Percentiles rank a stretch among this genome's conserved stretches.
These are phyloP conservation scores for Penicillium samsonianum DNA, from an alignment of 495 filamentous ascomycete species.

Conservation along the genomic window DNA sequence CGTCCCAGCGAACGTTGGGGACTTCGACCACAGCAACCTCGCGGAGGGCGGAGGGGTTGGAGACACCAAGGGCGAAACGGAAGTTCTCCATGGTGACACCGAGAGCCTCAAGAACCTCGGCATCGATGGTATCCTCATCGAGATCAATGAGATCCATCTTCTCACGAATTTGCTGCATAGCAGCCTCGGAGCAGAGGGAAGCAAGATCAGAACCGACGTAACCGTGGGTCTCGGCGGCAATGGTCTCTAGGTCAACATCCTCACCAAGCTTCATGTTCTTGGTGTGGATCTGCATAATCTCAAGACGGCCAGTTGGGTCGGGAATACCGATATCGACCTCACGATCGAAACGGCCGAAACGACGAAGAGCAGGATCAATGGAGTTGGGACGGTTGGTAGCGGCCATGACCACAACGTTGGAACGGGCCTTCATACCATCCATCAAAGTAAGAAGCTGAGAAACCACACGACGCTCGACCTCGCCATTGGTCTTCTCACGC, in stretches of 20 bases:
- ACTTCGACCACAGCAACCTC: constrained; percentile 99
- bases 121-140: constrained; percentile 98
- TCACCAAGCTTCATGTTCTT: constrained; percentile 99
- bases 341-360: constrained; percentile 96
- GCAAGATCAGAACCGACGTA: constrained; percentile 99
- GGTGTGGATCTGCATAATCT: constrained; percentile 98
- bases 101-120: constrained; percentile 95
- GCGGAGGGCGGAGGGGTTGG: constrained; percentile 97
- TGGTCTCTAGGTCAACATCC: constrained; percentile 94
- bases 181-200: constrained; percentile 98
- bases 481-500: constrained; percentile 99
- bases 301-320: constrained; percentile 96
- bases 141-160: constrained; percentile 99
- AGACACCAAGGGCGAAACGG: constrained; percentile 94
- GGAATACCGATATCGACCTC: constrained; percentile 98
- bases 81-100: constrained; percentile 99
- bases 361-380: constrained; percentile 90
- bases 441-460: constrained; percentile 97
- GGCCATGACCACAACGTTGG: constrained; percentile 98
- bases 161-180: constrained; percentile 99
- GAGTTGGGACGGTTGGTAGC: constrained; percentile 97
- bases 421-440: constrained; percentile 99
- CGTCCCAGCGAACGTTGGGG: constrained; percentile 98
- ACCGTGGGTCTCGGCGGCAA: constrained; percentile 97
- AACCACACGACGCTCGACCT: constrained; percentile 97